A percentile compares a stretch with the other conserved stretches of the same genome.
Conservation (phyloP, 164 flowering plant genomes). For the Macadamia integrifolia region DNA sequence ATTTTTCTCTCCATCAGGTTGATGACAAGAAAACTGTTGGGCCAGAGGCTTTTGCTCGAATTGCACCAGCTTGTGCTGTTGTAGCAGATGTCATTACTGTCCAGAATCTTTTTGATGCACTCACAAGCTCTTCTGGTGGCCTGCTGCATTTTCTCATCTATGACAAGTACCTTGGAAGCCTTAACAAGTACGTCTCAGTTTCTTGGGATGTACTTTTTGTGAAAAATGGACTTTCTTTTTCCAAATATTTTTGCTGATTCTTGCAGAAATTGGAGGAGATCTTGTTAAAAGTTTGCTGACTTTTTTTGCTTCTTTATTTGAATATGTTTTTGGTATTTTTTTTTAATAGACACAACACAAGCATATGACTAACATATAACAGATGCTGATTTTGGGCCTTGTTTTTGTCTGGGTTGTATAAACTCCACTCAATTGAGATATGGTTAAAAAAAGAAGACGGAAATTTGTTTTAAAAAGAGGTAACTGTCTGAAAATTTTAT, state of each 20-base stretch:
- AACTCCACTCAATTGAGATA: no score
- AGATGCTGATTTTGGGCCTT: no score
- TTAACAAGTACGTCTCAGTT: constrained; percentile 59
- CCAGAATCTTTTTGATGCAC: constrained; percentile 77
- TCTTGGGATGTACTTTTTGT: constrained; percentile 9
- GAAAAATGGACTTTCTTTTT: not conserved
- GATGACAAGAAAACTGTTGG: constrained; percentile 83
- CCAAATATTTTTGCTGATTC: not conserved
- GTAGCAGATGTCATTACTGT: constrained; percentile 69
- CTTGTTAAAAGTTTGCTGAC: no score
- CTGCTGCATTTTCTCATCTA: constrained; percentile 76
- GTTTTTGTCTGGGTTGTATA: no score
- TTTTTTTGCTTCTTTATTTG: no score
- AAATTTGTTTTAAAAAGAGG: no score
- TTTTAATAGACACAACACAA: no score
- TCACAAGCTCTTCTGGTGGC: constrained; percentile 57
- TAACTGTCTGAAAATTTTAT: no score
- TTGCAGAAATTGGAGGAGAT: no score
- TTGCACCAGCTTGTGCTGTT: constrained; percentile 70
- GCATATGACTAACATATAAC: no score
- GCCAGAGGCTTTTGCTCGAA: constrained; percentile 78
- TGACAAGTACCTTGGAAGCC: constrained; percentile 78
- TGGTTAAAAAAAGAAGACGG: no score
- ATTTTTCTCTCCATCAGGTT: constrained; percentile 39
- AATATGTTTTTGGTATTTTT: no score